phyloP scores from a whole-genome alignment of 192 early-diverging fungal genomes.

The Haplosporangium gracile region DNA sequence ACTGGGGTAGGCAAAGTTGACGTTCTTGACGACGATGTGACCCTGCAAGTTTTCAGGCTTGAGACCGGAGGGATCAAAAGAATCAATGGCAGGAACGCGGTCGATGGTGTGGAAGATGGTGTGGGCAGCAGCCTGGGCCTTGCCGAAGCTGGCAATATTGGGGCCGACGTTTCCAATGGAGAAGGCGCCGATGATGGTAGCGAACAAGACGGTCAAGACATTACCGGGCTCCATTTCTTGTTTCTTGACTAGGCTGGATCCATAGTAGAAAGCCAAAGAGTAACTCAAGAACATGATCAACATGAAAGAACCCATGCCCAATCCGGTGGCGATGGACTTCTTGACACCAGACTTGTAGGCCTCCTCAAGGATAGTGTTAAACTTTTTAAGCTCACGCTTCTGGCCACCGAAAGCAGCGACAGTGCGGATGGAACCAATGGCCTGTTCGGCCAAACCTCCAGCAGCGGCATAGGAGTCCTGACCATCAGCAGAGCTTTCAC shows the following conservation, averaged over 20 bases:
- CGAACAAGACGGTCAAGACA: constrained; percentile 84
- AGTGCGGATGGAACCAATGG: constrained; percentile 86
- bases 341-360: constrained; percentile 76
- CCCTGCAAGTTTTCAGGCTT: constrained; percentile 72
- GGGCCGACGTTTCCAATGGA: constrained; percentile 72
- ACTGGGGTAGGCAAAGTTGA: constrained; percentile 88
- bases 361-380: constrained; percentile 56
- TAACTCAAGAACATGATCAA: constrained; percentile 81
- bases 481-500: constrained; percentile 58
- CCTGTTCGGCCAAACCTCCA: constrained; percentile 89
- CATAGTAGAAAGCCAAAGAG: constrained; percentile 89
- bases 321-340: constrained; percentile 71
- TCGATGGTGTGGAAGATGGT: constrained; percentile 88
- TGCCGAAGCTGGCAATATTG: constrained; percentile 76
- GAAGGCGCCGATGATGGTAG: constrained; percentile 77
- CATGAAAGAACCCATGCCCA: constrained; percentile 81
- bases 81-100: constrained; percentile 83
- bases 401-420: constrained; percentile 88
- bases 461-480: constrained; percentile 85
- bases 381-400: constrained; percentile 71
- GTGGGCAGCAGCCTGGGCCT: constrained; percentile 84
- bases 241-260: constrained; percentile 69
- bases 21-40: constrained; percentile 78
- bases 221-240: constrained; percentile 60
- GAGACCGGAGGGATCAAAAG: constrained; percentile 60